phyloP scores from a whole-genome alignment of 495 filamentous ascomycete genomes.

The Trypethelium eluteriae region DNA sequence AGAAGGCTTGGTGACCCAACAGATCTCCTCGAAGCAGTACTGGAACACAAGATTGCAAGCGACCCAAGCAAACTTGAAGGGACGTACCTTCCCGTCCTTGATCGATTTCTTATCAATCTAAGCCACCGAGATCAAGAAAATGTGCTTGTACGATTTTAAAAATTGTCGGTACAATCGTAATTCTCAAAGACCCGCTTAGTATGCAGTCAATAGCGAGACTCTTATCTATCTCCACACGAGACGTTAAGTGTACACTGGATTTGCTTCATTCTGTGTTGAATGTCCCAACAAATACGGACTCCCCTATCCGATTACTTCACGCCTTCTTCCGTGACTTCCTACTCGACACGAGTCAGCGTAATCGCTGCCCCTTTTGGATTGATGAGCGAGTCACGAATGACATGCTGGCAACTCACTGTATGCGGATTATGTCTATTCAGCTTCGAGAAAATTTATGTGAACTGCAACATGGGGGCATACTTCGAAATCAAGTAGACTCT shows the following conservation, averaged over 20 bases:
- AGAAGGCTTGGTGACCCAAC: conserved; percentile 17
- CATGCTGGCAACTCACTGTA: conserved; percentile 19
- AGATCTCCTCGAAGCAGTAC: conserved; percentile 17
- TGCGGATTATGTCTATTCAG: conserved; percentile 21
- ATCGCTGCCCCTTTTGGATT: conserved; percentile 19
- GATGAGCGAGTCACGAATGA: conserved; percentile 21
- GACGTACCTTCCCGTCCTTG: conserved; percentile 27
- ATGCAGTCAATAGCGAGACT: conserved; percentile 25
- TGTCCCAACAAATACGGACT: conserved; percentile 28
- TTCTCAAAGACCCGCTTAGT: conserved; percentile 28
- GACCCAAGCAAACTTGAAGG: conserved; percentile 21
- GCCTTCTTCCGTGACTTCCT: conserved; percentile 47
- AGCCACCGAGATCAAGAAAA: conserved; percentile 19
- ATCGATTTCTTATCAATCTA: conserved; percentile 23
- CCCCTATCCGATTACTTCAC: conserved; percentile 38
- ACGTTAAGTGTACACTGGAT: conserved; percentile 15
- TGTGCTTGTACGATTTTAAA: conserved; percentile 24
- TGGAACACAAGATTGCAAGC: conserved; percentile 21
- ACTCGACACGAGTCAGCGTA: conserved; percentile 29
- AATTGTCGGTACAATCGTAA: conserved; percentile 34
- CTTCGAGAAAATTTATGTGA: conserved; percentile 19
- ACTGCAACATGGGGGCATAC: conserved; percentile 9
- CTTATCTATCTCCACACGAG: conserved; percentile 12
- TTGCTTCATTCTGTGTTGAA: conserved; percentile 34
- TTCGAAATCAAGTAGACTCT: conserved; percentile 15